Evolutionary conservation across 345 rosid genomes (phyloP).

Genomic region (Linum usitatissimum): DNA sequence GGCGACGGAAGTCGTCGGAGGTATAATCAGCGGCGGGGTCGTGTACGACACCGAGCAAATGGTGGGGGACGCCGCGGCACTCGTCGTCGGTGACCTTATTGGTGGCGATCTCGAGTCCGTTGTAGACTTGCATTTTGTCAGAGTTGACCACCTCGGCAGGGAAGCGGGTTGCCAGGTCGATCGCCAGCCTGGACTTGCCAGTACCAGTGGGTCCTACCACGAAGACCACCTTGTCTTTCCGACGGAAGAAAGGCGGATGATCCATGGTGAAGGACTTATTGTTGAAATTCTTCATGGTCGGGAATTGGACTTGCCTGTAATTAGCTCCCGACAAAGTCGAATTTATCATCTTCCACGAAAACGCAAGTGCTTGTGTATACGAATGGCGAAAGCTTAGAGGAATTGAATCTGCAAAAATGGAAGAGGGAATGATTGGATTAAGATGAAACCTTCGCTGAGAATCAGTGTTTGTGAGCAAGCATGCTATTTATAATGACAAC

Average conservation of each 20-base stretch:
- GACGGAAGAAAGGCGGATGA: conserved; percentile 30
- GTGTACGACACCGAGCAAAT: conserved; percentile 42
- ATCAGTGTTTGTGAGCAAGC: background rate
- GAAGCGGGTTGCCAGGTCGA: conserved; percentile 63
- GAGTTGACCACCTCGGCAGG: conserved; percentile 72
- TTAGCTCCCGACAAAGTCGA: conserved; percentile 40
- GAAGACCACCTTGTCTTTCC: conserved; percentile 66
- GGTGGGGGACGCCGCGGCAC: conserved; percentile 66
- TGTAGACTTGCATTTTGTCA: conserved; percentile 80
- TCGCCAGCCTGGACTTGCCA: conserved; percentile 74
- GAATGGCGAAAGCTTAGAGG: background rate
- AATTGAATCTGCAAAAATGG: background rate
- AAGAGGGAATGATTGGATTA: conserved; percentile 1
- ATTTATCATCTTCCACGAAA: conserved; percentile 1
- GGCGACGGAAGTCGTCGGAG: conserved; percentile 38
- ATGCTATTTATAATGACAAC: conserved; percentile 12
- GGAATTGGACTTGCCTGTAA: conserved; percentile 40
- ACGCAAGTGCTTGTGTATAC: background rate
- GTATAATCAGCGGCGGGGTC: conserved; percentile 49
- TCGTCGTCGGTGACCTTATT: conserved; percentile 76
- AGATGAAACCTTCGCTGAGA: background rate
- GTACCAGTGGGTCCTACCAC: conserved; percentile 90
- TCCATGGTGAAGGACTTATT: conserved; percentile 27
- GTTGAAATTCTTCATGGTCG: conserved; percentile 32
- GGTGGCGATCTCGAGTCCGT: conserved; percentile 58